phyloP scores from a whole-genome alignment of 2,329 filamentous ascomycete species.

The Cyanodermella asteris region DNA sequence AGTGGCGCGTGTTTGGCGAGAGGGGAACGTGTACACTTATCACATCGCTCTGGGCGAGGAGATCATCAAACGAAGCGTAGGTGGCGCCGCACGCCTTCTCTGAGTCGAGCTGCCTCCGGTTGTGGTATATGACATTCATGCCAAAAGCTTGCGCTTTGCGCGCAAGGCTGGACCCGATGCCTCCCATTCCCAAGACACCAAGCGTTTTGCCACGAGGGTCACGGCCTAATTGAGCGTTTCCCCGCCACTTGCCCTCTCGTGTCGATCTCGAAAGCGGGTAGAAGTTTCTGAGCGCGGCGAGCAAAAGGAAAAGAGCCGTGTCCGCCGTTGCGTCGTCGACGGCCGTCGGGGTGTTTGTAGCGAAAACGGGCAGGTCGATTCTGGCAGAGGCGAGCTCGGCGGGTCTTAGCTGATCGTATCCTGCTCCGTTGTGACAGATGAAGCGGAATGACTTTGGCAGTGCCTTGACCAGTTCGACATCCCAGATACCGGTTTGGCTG shows the following conservation, averaged over 20 bases:
- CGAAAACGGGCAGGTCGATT: slow-evolving; percentile 47
- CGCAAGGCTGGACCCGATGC: slow-evolving; percentile 59
- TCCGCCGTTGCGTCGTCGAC: slow-evolving; percentile 73
- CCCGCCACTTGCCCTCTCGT: slow-evolving; percentile 46
- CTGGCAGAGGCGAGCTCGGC: no score
- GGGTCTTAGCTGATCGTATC: slow-evolving; percentile 76
- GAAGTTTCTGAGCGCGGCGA: slow-evolving; percentile 59
- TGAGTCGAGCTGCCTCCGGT: slow-evolving; percentile 37
- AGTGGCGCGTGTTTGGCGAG: slow-evolving; percentile 46
- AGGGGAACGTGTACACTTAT: slow-evolving; percentile 48
- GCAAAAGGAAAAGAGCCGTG: slow-evolving; percentile 55
- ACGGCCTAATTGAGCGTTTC: slow-evolving; percentile 38
- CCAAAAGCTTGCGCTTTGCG: slow-evolving; percentile 53
- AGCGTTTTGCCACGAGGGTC: slow-evolving; percentile 61
- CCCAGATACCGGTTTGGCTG: slow-evolving; percentile 43
- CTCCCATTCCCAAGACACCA: slow-evolving; percentile 70
- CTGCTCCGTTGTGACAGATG: slow-evolving; percentile 46
- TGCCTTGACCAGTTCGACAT: slow-evolving; percentile 41
- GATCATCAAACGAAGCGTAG: slow-evolving; percentile 52
- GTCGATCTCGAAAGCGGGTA: slow-evolving; percentile 43
- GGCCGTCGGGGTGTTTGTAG: slow-evolving; percentile 62
- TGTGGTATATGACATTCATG: slow-evolving; percentile 56
- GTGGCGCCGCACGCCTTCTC: slow-evolving; percentile 36
- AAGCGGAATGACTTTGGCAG: slow-evolving; percentile 33
- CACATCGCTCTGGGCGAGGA: slow-evolving; percentile 50